Conservation (phyloP, 176 grass and related monocot species). For the Rhynchospora breviuscula region DNA sequence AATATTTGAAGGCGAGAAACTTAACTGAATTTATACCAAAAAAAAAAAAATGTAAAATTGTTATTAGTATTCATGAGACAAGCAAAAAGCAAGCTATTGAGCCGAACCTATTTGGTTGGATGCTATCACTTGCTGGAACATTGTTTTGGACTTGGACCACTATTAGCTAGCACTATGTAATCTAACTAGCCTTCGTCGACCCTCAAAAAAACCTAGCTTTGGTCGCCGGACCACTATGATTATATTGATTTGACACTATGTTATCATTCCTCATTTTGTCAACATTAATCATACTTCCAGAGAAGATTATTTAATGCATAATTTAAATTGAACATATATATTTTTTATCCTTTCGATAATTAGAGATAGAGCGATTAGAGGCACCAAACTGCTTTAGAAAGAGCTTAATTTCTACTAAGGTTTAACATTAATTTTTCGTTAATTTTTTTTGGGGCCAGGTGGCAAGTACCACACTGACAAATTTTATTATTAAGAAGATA, state of each 20-base stretch:
- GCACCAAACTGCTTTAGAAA: no score
- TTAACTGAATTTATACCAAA: no score
- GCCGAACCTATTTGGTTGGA: not conserved
- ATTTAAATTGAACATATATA: not conserved
- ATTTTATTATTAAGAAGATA: no score
- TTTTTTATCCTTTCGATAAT: not conserved
- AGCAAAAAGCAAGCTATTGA: not conserved
- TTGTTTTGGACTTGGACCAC: not conserved
- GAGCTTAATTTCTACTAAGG: no score
- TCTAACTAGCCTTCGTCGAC: not conserved
- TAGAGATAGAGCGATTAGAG: not conserved
- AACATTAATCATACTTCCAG: not conserved
- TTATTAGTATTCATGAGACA: no score
- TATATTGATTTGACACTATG: not conserved
- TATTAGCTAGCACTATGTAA: not conserved
- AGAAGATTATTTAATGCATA: not conserved
- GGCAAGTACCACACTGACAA: no score
- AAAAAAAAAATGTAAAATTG: no score
- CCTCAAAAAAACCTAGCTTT: no score
- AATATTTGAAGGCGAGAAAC: no score
- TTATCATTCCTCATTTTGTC: not conserved
- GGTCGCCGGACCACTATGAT: not conserved
- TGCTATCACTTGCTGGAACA: not conserved
- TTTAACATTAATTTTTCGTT: no score
- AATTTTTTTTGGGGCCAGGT: no score